Percentiles rank a stretch among this genome's conserved stretches.
Conservation (phyloP, 2,329 filamentous ascomycete species). For the Daldinia sp. region DNA sequence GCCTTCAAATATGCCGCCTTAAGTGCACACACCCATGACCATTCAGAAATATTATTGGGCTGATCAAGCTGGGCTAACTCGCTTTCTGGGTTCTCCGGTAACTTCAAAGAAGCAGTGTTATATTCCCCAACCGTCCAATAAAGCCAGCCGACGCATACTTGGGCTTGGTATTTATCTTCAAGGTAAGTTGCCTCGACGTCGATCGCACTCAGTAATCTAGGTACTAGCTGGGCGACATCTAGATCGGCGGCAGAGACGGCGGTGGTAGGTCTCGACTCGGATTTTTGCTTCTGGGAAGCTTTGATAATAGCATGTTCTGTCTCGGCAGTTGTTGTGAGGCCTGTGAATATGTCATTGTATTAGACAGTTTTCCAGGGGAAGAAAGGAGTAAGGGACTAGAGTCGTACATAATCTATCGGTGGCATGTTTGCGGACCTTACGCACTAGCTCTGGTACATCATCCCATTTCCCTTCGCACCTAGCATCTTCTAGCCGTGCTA, state of each 20-base stretch:
- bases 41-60: slow-evolving; percentile 71
- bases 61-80: slow-evolving; percentile 65
- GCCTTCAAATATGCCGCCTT: slow-evolving; percentile 84
- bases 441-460: slow-evolving; percentile 85
- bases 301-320: slow-evolving; percentile 75
- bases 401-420: slow-evolving; percentile 83
- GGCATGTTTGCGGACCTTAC: slow-evolving; percentile 95
- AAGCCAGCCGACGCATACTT: slow-evolving; percentile 85
- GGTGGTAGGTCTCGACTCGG: slow-evolving; percentile 57
- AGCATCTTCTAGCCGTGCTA: slow-evolving; percentile 84
- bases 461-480: slow-evolving; percentile 91
- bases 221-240: slow-evolving; percentile 60
- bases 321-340: slow-evolving; percentile 76
- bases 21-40: slow-evolving; percentile 84
- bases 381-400: slow-evolving; percentile 33
- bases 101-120: slow-evolving; percentile 66
- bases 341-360: slow-evolving; percentile 57
- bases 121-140: slow-evolving; percentile 83
- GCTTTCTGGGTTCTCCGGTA: slow-evolving; percentile 73
- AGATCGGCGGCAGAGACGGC: slow-evolving; percentile 58
- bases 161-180: slow-evolving; percentile 80
- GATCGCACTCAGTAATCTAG: slow-evolving; percentile 67
- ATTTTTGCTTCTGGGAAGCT: slow-evolving; percentile 59
- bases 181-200: slow-evolving; percentile 66
- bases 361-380: slow-evolving; percentile 28